Base-by-base conservation (phyloP, 768 basidiomycete genomes). In the Cystobasidiopsis lactophilus region DNA sequence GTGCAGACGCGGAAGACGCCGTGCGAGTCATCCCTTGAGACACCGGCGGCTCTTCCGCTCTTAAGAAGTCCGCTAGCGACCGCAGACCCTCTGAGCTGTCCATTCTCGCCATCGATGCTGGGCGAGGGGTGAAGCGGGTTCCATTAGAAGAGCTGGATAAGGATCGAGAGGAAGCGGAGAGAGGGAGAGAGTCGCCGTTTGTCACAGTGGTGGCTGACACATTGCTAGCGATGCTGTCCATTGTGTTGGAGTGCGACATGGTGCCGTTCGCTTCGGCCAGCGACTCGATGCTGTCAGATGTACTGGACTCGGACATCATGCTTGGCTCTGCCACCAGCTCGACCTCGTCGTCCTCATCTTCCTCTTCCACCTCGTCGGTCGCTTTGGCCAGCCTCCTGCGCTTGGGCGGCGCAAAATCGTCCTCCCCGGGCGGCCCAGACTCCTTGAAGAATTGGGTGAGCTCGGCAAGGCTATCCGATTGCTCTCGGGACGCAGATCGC, bases 31-130 rank as follows among this genome's bases (percentile, higher is more conserved):
- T 47, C 16, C 24, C 29, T 24, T 26, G 23, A 5, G 48, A 14
- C 24, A n/a, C 4, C 10, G 54, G 39, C 4, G 51, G 54, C 27
- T 18, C 54, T 13, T 45, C 51, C 16, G n/a, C n/a, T n/a, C 35
- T 39, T 24, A 55, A 37, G 30, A 55, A 55, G 21, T 51, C 54
- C 13, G 54, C 54, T 11, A 55, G 41, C 5, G 38, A 40, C 18
- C 21, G 5, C 23, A 45, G 21, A 14, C 18, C 40, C n/a, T 45
- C 35, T 11, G 27, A 18, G 18, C 29, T 26, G 23, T 47, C 45
- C 23, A 47, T 13, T 5, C 35, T 3, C 5, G 51, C 35, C 5
- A 43, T 21, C 51, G 51, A 52, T 10, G 51, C 38, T 16, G 40
- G 18, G 16, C 38, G 35, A 52, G 51, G 38, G 23, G 51, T 52